Base-by-base conservation (phyloP, 2,329 filamentous ascomycete species). In the Phaeosphaeria sp. region DNA sequence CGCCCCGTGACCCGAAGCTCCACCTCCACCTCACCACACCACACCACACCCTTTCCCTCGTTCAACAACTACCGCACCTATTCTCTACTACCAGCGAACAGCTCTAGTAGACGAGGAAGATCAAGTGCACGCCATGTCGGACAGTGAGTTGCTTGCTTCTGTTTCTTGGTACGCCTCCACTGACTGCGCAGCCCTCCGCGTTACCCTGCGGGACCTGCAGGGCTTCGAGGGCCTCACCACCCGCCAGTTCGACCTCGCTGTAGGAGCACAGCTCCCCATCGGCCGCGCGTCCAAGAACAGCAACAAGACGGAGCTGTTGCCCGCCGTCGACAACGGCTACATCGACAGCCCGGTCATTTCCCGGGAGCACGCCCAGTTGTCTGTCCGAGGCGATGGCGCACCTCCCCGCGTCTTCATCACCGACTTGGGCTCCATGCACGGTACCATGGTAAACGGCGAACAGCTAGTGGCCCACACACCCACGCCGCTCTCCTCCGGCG, bases 271-370 rank as follows among this genome's bases (percentile, higher is more conserved):
- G 9, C 63, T 79, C 27, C 65, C 65, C 21, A 75, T 83, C 61
- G 80, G 80, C 33, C 80, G 81, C 22, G 74, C 80, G 0, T 83
- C 81, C 11, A 76, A 69, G 52, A 78, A 74, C 53, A 60, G 69
- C 6, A 46, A 64, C 64, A 80, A 80, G 67, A 67, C 71, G 61
- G 82, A 76, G 42, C 75, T 80, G 42, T 69, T 75, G 52, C 72
- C 80, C 65, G 71, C 76, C 59, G 39, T 65, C 5, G 74, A 84
- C 63, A 92, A 92, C 73, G 86, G 82, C 17, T 91, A 83, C 82
- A 89, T 91, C 57, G 85, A 91, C 63, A 89, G 86, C 55, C 86
- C 89, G 0, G 89, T 92, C 36, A 89, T 92, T 81, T 91, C 89
- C 22, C 82, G 90, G 45, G 73, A 85, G 11, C 90, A 92, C 75